Conservation (phyloP, 768 basidiomycete species). For the Sarcodon aspratus region DNA sequence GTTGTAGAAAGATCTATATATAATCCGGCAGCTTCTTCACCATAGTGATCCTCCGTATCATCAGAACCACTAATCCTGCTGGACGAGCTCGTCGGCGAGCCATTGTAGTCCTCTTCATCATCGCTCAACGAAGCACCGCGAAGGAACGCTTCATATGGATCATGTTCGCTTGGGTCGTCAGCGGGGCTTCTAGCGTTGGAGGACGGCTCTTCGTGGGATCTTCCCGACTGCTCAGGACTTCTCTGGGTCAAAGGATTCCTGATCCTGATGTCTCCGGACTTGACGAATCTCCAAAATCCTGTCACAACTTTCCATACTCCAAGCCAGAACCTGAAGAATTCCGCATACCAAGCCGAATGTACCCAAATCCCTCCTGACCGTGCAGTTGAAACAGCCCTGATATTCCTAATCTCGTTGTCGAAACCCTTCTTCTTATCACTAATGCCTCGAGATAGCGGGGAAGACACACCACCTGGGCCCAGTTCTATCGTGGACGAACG, state of each 20-base stretch:
- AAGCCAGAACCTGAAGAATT: slow-evolving; percentile 20
- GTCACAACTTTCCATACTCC: slow-evolving; percentile 8
- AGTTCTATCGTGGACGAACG: slow-evolving; percentile 22
- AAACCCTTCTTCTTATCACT: slow-evolving; percentile 27
- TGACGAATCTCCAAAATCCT: not conserved
- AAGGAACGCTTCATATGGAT: slow-evolving; percentile 46
- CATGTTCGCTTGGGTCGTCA: slow-evolving; percentile 19
- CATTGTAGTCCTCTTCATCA: slow-evolving; percentile 31
- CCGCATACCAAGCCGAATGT: slow-evolving; percentile 26
- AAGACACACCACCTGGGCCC: slow-evolving; percentile 29
- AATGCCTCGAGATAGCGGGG: slow-evolving; percentile 13
- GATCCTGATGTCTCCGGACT: not conserved
- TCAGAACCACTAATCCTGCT: not conserved
- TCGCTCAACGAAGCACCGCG: slow-evolving; percentile 44
- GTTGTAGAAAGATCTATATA: slow-evolving; percentile 42
- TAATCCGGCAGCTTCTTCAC: slow-evolving; percentile 35
- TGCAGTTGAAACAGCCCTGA: slow-evolving; percentile 22
- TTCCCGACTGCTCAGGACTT: not conserved
- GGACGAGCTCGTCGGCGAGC: not conserved
- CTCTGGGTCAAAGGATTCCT: no score
- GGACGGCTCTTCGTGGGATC: not conserved
- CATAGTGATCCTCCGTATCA: slow-evolving; percentile 20
- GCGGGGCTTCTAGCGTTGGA: slow-evolving; percentile 1
- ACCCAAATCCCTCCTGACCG: slow-evolving; percentile 24
- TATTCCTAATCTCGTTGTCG: slow-evolving; percentile 36